Base-by-base conservation (phyloP, 2,329 filamentous ascomycete genomes). In the Pseudogymnoascus sp. region DNA sequence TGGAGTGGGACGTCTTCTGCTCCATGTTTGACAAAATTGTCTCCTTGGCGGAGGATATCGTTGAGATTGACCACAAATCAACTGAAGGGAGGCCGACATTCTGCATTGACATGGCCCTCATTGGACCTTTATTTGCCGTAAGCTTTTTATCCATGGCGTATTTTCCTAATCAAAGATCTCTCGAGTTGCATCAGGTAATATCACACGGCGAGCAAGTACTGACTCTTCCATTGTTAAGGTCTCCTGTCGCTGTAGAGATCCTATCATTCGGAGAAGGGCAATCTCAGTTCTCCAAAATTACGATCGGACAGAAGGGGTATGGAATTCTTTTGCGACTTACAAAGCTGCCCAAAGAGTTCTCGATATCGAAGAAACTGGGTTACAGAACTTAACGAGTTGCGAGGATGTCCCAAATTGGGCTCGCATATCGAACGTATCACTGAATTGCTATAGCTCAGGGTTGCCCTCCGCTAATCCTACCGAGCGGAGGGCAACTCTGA, bases 301-400 rank as follows among this genome's bases (percentile, higher is more conserved):
- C 68, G 79, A 83, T 11, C 78, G 85, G n/a, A 79, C 85, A 60
- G 86, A 89, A 72, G 85, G 83, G 28, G 84, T 88, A 78, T 88
- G 86, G 86, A 84, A 88, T 11, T 65, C 65, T 43, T 46, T 46
- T 23, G 42, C 42, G 21, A 46, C 42, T 9, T 46, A 46, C 21
- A 25, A 46, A 46, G 42, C 42, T 14, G 42, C 21, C n/a, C 42
- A 46, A 25, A 46, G 21, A 46, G 42, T 46, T 46, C 21, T 46
- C 8, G 21, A 46, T 25, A 46, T 46, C 59, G 11, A 46, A 31
- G 16, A 40, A 11, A 56, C 49, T 11, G 65, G 65, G 11, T 40
- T 68, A 9, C 63, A 63, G 8, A 16, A 46, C 5, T 53, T 68
- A 5, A 62, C 5, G 12, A 63, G 61, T 37, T 64, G 62, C 5